Conservation (phyloP, 257 asterid species). For the Agastache rugosa region DNA sequence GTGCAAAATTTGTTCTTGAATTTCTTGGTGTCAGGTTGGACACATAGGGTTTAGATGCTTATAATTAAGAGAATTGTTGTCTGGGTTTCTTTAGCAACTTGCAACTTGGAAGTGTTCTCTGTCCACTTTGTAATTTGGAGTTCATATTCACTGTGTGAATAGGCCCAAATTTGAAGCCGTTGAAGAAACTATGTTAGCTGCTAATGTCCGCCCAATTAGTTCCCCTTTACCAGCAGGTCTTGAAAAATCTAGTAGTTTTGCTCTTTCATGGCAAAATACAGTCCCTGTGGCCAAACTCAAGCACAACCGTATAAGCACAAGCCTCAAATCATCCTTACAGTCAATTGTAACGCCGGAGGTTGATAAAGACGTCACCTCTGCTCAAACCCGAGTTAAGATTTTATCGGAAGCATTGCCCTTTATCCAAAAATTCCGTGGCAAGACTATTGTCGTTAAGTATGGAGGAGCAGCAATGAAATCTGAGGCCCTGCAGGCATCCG, state of each 20-base stretch:
- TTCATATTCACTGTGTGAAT: not conserved
- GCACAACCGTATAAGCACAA: conserved; percentile 29
- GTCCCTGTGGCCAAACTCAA: conserved; percentile 30
- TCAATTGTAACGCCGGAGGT: conserved; percentile 43
- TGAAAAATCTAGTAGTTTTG: conserved; percentile 35
- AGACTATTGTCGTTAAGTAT: conserved; percentile 82
- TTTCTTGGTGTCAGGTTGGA: too few species aligned
- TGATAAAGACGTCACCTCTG: conserved; percentile 48
- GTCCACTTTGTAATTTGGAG: not conserved
- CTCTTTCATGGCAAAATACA: conserved; percentile 32
- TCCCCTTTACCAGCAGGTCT: conserved; percentile 36
- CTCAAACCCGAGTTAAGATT: conserved; percentile 66
- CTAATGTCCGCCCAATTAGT: conserved; percentile 49
- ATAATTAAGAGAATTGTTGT: too few species aligned
- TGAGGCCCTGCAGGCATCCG: conserved; percentile 84
- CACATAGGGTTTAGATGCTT: too few species aligned
- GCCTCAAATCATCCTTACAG: conserved; percentile 53
- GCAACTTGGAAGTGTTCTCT: too few species aligned
- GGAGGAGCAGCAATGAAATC: conserved; percentile 93
- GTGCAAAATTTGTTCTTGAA: too few species aligned
- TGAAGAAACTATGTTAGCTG: conserved; percentile 54
- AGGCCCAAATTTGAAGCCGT: conserved; percentile 18
- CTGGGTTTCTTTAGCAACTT: too few species aligned
- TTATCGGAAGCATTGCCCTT: conserved; percentile 82
- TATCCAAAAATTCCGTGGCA: conserved; percentile 77